These are phyloP conservation scores for Diplodia seriata DNA, from an alignment of 2,329 filamentous ascomycete species.

Conservation along the genomic window DNA sequence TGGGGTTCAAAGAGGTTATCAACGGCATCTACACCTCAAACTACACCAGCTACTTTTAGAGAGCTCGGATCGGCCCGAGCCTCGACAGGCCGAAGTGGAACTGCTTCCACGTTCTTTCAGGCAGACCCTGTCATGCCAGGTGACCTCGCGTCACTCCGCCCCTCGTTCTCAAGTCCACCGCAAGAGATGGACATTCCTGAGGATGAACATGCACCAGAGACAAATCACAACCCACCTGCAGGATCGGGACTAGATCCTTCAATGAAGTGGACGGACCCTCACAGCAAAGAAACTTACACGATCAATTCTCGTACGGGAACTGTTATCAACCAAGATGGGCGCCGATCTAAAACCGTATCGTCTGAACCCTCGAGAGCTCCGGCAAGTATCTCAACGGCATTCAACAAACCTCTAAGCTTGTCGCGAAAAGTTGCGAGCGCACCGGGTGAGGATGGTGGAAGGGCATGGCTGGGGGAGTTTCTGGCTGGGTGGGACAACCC, in stretches of 20 bases:
- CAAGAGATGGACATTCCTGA: not conserved
- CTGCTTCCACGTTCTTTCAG: slow-evolving; percentile 24
- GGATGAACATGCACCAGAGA: not conserved
- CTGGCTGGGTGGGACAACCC: slow-evolving; percentile 77
- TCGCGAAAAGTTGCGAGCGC: slow-evolving; percentile 33
- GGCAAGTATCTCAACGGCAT: slow-evolving; percentile 35
- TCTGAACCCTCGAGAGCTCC: not conserved
- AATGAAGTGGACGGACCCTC: slow-evolving; percentile 67
- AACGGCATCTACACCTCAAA: not conserved
- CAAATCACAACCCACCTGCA: not conserved
- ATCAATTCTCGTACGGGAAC: slow-evolving; percentile 66
- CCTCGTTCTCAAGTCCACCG: not conserved
- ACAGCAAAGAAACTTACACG: slow-evolving; percentile 58
- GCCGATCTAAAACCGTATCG: slow-evolving; percentile 19
- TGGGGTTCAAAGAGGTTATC: slow-evolving; percentile 31
- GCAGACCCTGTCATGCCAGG: slow-evolving; percentile 17
- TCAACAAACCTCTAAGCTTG: slow-evolving; percentile 45
- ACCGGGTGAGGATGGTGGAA: slow-evolving; percentile 25
- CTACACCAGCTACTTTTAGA: slow-evolving; percentile 17
- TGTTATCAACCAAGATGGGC: slow-evolving; percentile 36
- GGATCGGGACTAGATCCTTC: slow-evolving; percentile 42
- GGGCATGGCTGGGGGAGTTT: slow-evolving; percentile 66
- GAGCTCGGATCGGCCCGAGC: slow-evolving; percentile 19
- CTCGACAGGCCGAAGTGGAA: slow-evolving; percentile 2
- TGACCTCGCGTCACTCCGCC: slow-evolving; percentile 6